Conservation (phyloP, 2,329 filamentous ascomycete species). For the Aspergillus latus region DNA sequence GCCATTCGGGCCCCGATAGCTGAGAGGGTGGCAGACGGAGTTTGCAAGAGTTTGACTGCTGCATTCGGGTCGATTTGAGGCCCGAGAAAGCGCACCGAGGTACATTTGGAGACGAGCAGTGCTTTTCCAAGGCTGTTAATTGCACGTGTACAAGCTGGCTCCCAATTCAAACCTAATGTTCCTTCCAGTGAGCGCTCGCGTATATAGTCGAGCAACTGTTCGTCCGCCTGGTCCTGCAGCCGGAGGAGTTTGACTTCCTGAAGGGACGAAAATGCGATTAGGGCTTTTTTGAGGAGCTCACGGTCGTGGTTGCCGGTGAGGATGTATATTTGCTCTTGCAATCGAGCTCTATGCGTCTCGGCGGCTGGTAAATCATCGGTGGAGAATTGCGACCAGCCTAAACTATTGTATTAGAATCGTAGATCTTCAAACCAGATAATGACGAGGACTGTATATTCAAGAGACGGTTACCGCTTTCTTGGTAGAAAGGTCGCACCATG, state of each 20-base stretch:
- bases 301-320: constrained; percentile 54
- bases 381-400: constrained; percentile 34
- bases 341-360: constrained; percentile 31
- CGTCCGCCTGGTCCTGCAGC: constrained; percentile 60
- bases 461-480: constrained; percentile 38
- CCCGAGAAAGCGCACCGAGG: constrained; percentile 60
- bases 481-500: constrained; percentile 43
- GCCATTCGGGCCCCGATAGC: constrained; percentile 58
- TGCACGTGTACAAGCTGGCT: constrained; percentile 62
- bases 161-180: constrained; percentile 59
- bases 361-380: constrained; percentile 23
- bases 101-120: constrained; percentile 56
- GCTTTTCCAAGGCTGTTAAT: constrained; percentile 59
- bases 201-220: constrained; percentile 54
- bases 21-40: constrained; percentile 50
- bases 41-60: constrained; percentile 52
- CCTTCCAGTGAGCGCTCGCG: constrained; percentile 47
- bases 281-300: constrained; percentile 53
- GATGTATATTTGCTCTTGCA: constrained; percentile 47
- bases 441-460: constrained; percentile 10
- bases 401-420: constrained; percentile 21
- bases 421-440: no score
- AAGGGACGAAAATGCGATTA: constrained; percentile 59
- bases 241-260: constrained; percentile 66
- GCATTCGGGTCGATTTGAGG: constrained; percentile 63